Base-by-base conservation (phyloP, 2,329 filamentous ascomycete species). In the Pseudogymnoascus verrucosus region DNA sequence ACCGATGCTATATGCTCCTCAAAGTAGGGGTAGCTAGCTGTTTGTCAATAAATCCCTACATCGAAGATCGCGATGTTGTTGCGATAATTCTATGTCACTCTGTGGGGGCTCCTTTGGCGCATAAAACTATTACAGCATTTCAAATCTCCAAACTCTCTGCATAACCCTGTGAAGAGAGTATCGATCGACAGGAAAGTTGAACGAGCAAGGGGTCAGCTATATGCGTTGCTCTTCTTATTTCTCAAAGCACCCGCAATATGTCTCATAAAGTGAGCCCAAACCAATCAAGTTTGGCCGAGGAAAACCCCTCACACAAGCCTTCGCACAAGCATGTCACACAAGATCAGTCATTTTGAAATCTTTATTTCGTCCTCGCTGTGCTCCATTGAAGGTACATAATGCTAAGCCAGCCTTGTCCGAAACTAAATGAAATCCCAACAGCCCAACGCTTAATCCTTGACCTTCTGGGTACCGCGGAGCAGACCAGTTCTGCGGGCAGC, bases 391-490 rank as follows among this genome's bases (percentile, higher is more conserved):
- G 69, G 64, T 73, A 73, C 71, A 72, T 69, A 69, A 72, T 73
- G 72, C 68, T 68, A 71, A 70, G 68, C 71, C 71, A 70, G 69
- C 68, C 71, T 69, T 64, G 51, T 68, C 71, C 71, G 68, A 71
- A 73, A 65, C 63, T 70, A 72, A 69, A 66, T 69, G 71, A 71
- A 72, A 67, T 63, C 68, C 67, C 62, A 66, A 67, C 63, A 69
- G 67, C 63, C 67, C 69, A 67, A 71, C 66, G 42, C 62, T 61
- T 92, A 93, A 73, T 99, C 96, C 91, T 99, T 99, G 79, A 87
- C 91, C 91, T 99, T 99, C 86, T 99, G 95, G 79, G 95, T 98
- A 96, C 95, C 95, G 84, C 95, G 93, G 79, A 99, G 88, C 83
- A 99, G 88, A 97, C 95, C 95, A 81, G 95, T 99, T 87, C 96